phyloP scores from a whole-genome alignment of 1,284 basidiomycete genomes.

The Singerocomus rubriflavus region DNA sequence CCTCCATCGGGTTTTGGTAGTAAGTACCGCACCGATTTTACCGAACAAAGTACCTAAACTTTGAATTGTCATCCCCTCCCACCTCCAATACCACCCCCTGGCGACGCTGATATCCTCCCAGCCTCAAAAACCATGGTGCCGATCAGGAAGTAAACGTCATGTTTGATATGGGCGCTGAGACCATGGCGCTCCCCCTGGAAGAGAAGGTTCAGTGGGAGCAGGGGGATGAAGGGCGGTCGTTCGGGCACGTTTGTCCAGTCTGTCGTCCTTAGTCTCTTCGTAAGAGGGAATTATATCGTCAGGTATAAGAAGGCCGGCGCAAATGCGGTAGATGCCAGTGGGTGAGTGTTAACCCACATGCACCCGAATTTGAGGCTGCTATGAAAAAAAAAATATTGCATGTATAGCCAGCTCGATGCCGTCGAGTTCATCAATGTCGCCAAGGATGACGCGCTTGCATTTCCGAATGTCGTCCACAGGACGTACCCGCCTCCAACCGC shows the following conservation, averaged over 20 bases:
- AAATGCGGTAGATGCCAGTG: constrained; percentile 62
- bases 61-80: too few relatives aligned
- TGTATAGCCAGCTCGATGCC: constrained; percentile 39
- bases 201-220: constrained; percentile 67
- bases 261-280: too few relatives aligned
- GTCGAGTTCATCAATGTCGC: constrained; percentile 67
- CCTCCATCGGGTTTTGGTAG: constrained; percentile 56
- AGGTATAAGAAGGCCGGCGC: constrained; percentile 67
- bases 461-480: constrained; percentile 48
- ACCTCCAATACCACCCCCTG: neutral
- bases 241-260: constrained; percentile 42
- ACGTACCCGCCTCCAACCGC: constrained; percentile 55
- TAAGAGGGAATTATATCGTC: neutral
- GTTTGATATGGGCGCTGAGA: constrained; percentile 59
- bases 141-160: constrained; percentile 51
- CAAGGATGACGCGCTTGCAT: constrained; percentile 62
- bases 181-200: constrained; percentile 54
- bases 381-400: too few relatives aligned
- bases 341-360: constrained; percentile 25
- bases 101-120: constrained; percentile 19
- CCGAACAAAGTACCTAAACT: too few relatives aligned
- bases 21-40: constrained; percentile 35
- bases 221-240: constrained; percentile 59
- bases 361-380: too few relatives aligned
- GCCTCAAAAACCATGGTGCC: constrained; percentile 62